Evolutionary conservation across 1,284 basidiomycete species (phyloP).

Genomic region (Sanghuangporus baumii): DNA sequence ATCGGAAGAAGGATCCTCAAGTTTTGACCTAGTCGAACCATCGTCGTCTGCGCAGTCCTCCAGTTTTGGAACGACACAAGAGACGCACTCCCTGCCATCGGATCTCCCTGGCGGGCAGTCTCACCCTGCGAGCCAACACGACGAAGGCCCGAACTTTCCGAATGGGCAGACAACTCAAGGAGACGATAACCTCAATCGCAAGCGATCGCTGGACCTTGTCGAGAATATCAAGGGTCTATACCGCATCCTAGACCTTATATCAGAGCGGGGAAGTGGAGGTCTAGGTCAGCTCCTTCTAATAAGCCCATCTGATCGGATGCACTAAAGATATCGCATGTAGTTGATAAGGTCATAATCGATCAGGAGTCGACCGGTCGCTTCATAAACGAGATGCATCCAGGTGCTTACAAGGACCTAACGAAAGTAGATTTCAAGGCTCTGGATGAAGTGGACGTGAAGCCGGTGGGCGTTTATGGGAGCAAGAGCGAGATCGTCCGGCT

Average conservation of each 20-base stretch:
- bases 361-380: conserved; percentile 41
- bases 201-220: conserved; percentile 23
- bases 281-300: conserved; percentile 30
- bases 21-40: background rate
- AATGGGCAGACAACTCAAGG: background rate
- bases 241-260: conserved; percentile 47
- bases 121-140: too few relatives aligned
- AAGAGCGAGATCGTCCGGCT: conserved; percentile 43
- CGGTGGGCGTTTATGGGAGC: conserved; percentile 53
- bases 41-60: background rate
- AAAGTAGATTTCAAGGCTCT: conserved; percentile 47
- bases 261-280: conserved; percentile 45
- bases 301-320: background rate
- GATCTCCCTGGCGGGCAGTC: too few relatives aligned
- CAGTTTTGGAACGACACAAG: background rate
- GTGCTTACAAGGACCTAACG: conserved; percentile 45
- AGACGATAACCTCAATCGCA: background rate
- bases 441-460: conserved; percentile 38
- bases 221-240: conserved; percentile 37
- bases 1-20: too few relatives aligned
- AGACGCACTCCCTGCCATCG: too few relatives aligned
- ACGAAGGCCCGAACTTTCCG: background rate
- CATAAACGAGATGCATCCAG: conserved; percentile 40
- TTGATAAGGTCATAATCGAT: conserved; percentile 55
- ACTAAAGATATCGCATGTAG: conserved; percentile 26